Evolutionary conservation across 164 flowering plant species (phyloP).

Genomic region (Vitis cinerea): DNA sequence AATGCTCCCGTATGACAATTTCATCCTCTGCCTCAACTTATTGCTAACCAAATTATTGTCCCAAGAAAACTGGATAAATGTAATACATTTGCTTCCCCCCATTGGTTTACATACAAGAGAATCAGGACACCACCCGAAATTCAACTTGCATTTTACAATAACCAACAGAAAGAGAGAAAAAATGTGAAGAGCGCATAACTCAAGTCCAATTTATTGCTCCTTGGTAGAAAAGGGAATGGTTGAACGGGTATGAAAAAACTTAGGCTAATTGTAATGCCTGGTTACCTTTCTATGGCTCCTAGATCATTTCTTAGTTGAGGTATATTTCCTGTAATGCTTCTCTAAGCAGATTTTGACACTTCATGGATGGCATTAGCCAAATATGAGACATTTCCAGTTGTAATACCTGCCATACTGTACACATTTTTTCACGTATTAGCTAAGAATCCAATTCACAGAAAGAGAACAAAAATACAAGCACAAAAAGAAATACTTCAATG

Average conservation of each 20-base stretch:
- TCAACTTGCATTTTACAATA: not conserved
- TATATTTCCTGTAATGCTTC: not conserved
- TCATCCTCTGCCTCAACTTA: not conserved
- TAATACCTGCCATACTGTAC: conserved; percentile 92
- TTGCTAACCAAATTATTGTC: not conserved
- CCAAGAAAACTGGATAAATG: not conserved
- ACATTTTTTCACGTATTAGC: conserved; percentile 7
- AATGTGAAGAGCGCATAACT: not conserved
- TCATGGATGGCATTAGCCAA: conserved; percentile 92
- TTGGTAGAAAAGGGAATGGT: not conserved
- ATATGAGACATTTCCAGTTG: conserved; percentile 79
- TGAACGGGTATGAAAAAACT: not conserved
- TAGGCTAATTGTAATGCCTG: too few relatives aligned
- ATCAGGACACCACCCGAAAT: not conserved
- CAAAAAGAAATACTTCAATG: not conserved
- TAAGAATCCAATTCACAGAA: not conserved
- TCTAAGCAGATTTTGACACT: conserved; percentile 68
- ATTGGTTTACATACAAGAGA: not conserved
- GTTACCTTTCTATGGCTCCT: too few relatives aligned
- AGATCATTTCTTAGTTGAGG: not conserved
- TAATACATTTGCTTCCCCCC: not conserved
- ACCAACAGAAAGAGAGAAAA: too few relatives aligned
- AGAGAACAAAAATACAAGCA: not conserved
- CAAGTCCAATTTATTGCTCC: conserved; percentile 14
- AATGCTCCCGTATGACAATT: too few relatives aligned